Evolutionary conservation across 148 eudicot species (phyloP), one percentile per base, ranked within the genome.

Genomic region (Diospyros lotus): DNA sequence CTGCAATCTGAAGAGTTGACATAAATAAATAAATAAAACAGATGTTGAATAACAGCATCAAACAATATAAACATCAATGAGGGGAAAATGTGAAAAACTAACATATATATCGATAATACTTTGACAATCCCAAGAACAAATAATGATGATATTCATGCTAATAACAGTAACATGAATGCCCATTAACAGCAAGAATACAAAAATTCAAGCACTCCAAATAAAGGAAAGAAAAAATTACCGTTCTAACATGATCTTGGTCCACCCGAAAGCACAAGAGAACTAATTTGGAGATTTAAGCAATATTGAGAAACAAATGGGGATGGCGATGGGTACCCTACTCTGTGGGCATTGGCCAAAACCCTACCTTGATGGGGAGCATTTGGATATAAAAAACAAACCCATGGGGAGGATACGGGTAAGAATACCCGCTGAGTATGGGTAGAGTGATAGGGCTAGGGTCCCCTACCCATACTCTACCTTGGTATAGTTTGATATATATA

Each of bases 51-150:
- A 15, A 41, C 2, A 41, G 28, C 15, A 15, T 71, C 12, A 63
- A 55, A 55, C 70, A 14, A 71, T 40, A 40, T 69, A 69, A 69
- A 3, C 48, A 51, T 62, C 39, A 12, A 50, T 68, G 42, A 68
- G 28, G 39, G 2, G 18, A 48, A 48, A 48, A 68, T 46, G 40
- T 4, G 48, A 28, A 50, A 2, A 10, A 48, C 13, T 3, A 2
- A 15, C 14, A 9, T 8, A 44, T 5, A 66, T 8, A 43, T 66
- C 3, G 6, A 59, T 15, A 59, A 15, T 4, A 59, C 18, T 14
- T 14, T 59, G 66, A 39, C 18, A 50, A 4, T 68, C 41, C 17
- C 50, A 48, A 50, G 4, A 18, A 8, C 4, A 9, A 43, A 45
- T 14, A 48, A 66, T 38, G 44, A 40, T 39, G 45, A 40, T 1